Percentiles rank a stretch among this genome's conserved stretches.
Conservation (phyloP, 768 basidiomycete genomes). For the Tricholoma hemisulphureum region DNA sequence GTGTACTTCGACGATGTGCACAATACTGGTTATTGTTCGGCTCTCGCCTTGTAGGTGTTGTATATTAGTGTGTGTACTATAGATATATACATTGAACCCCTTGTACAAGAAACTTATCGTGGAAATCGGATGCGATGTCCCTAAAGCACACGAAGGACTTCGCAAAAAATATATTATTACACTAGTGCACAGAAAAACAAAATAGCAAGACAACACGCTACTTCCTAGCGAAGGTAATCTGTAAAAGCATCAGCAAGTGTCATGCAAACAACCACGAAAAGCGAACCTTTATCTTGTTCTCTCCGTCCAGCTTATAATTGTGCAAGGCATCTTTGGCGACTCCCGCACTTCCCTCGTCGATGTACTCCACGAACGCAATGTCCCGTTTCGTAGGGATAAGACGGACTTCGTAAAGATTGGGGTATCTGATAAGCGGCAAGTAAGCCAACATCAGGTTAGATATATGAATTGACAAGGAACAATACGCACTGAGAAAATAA, state of each 20-base stretch:
- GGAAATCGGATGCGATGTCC: too few species aligned
- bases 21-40: not conserved
- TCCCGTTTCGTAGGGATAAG: constrained; percentile 96
- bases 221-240: constrained; percentile 79
- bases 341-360: constrained; percentile 89
- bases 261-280: not conserved
- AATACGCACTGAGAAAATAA: constrained; percentile 84
- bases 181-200: constrained; percentile 1
- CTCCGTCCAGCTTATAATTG: constrained; percentile 96
- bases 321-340: constrained; percentile 95
- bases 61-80: not conserved
- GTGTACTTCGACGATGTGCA: not conserved
- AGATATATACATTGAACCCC: not conserved
- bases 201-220: constrained; percentile 27
- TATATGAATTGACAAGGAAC: not conserved
- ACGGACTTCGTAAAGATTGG: constrained; percentile 95
- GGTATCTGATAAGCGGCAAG: constrained; percentile 58
- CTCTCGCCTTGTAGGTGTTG: not conserved
- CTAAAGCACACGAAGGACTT: too few species aligned
- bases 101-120: not conserved
- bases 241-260: constrained; percentile 10
- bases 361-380: constrained; percentile 97
- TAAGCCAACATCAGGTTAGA: not conserved
- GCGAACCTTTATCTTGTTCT: constrained; percentile 94
- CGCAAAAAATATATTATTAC: not conserved